Percentiles rank a stretch among this genome's conserved stretches.
Evolutionary conservation across 2,329 filamentous ascomycete species (phyloP).

Genomic region (Hypoxylon sp.): DNA sequence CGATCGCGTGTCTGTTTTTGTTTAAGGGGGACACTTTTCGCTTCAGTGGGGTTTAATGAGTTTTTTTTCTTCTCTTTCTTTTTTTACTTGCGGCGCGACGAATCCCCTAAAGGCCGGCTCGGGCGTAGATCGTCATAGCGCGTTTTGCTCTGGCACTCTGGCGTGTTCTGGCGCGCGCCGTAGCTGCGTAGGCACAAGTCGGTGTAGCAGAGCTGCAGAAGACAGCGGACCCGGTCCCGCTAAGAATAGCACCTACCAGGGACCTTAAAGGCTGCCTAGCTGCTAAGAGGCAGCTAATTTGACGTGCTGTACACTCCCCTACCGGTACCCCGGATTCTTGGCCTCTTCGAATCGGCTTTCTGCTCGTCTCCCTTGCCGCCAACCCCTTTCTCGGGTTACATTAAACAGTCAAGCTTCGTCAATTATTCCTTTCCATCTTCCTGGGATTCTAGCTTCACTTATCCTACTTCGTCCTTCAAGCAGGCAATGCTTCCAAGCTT

Average conservation of each 20-base stretch:
- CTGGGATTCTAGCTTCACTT: neutral
- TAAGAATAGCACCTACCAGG: slow-evolving; percentile 26
- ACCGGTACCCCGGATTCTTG: slow-evolving; percentile 31
- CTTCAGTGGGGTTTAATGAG: slow-evolving; percentile 6
- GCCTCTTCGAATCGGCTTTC: neutral
- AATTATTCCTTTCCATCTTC: neutral
- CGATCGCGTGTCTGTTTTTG: neutral
- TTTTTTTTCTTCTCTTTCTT: too few relatives aligned
- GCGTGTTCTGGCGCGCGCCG: neutral
- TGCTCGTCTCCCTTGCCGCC: neutral
- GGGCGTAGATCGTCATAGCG: slow-evolving; percentile 28
- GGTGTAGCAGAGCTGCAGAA: neutral
- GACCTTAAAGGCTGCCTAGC: too few relatives aligned
- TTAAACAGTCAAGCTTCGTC: neutral
- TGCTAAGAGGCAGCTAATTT: too few relatives aligned
- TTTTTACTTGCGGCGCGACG: neutral
- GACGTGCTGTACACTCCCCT: slow-evolving; percentile 11
- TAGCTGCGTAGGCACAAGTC: too few relatives aligned
- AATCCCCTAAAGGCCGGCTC: slow-evolving; percentile 1
- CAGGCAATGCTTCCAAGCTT: neutral
- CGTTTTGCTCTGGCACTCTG: neutral
- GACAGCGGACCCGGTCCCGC: neutral
- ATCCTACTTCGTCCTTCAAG: neutral
- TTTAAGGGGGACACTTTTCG: slow-evolving; percentile 9
- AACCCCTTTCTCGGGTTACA: neutral